phyloP scores from a whole-genome alignment of 306 rosid species.

The Alnus rubra region DNA sequence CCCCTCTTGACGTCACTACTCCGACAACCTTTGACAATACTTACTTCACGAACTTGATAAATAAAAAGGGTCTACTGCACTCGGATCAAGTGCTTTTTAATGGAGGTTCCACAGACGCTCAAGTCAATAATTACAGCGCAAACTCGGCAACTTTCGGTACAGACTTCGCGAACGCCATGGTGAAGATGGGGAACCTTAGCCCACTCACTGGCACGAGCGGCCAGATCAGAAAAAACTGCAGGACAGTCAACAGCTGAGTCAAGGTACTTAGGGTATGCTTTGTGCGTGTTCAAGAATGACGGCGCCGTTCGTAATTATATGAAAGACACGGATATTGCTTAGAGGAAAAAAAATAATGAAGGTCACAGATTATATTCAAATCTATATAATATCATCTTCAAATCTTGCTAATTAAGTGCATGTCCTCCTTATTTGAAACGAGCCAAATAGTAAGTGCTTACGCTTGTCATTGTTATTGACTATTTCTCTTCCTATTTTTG shows the following conservation, averaged over 20 bases:
- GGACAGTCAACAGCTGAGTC: not conserved
- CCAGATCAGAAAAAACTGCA: not conserved
- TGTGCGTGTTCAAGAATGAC: too few relatives aligned
- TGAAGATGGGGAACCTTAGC: not conserved
- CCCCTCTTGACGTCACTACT: slow-evolving; percentile 13
- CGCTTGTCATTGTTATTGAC: too few relatives aligned
- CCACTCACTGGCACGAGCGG: slow-evolving; percentile 22
- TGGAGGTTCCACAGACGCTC: not conserved
- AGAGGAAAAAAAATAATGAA: too few relatives aligned
- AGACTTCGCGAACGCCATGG: not conserved
- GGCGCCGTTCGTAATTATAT: too few relatives aligned
- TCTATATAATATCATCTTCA: too few relatives aligned
- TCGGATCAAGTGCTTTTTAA: not conserved
- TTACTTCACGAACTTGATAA: slow-evolving; percentile 18
- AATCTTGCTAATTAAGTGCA: too few relatives aligned
- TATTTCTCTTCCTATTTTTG: too few relatives aligned
- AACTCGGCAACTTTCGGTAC: not conserved
- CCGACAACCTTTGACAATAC: slow-evolving; percentile 10
- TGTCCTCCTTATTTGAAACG: too few relatives aligned
- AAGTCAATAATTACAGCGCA: not conserved
- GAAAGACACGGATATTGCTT: too few relatives aligned
- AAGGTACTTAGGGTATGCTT: not conserved
- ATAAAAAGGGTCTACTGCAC: not conserved
- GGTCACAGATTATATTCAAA: too few relatives aligned
- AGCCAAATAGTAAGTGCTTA: too few relatives aligned